These are phyloP conservation scores for Metschnikowia lochheadii DNA, from an alignment of 805 yeast genomes.

Conservation along the genomic window DNA sequence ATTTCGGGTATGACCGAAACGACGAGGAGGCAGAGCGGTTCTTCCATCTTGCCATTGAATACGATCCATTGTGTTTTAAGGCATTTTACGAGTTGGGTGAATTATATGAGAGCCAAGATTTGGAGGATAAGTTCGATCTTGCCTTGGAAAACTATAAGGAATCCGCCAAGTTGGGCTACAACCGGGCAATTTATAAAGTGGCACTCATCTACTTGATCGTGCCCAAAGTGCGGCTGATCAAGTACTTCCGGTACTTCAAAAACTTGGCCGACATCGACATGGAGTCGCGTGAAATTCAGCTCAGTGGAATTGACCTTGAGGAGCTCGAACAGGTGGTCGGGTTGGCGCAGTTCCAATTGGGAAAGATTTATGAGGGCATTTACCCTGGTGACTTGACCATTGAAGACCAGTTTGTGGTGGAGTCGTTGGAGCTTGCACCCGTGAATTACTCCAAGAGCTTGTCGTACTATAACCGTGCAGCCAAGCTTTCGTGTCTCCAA, in stretches of 20 bases:
- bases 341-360: slow-evolving; percentile 38
- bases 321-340: slow-evolving; percentile 42
- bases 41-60: slow-evolving; percentile 29
- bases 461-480: slow-evolving; percentile 39
- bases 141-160: slow-evolving; percentile 34
- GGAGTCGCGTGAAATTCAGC: slow-evolving; percentile 28
- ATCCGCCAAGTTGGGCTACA: slow-evolving; percentile 41
- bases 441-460: slow-evolving; percentile 42
- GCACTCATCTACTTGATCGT: slow-evolving; percentile 35
- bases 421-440: slow-evolving; percentile 35
- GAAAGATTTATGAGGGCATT: slow-evolving; percentile 41
- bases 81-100: slow-evolving; percentile 39
- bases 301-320: slow-evolving; percentile 36
- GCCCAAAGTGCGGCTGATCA: slow-evolving; percentile 31
- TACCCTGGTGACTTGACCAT: slow-evolving; percentile 40
- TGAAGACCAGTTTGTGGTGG: slow-evolving; percentile 33
- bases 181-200: slow-evolving; percentile 40
- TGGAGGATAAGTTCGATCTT: slow-evolving; percentile 25
- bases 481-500: slow-evolving; percentile 35
- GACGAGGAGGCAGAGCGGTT: slow-evolving; percentile 26
- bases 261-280: slow-evolving; percentile 38
- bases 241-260: slow-evolving; percentile 32
- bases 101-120: slow-evolving; percentile 31
- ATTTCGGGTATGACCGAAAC: slow-evolving; percentile 31
- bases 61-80: slow-evolving; percentile 30